These are phyloP conservation scores for Ensete glaucum DNA, from an alignment of 176 grass and related monocot genomes.

Conservation along the genomic window DNA sequence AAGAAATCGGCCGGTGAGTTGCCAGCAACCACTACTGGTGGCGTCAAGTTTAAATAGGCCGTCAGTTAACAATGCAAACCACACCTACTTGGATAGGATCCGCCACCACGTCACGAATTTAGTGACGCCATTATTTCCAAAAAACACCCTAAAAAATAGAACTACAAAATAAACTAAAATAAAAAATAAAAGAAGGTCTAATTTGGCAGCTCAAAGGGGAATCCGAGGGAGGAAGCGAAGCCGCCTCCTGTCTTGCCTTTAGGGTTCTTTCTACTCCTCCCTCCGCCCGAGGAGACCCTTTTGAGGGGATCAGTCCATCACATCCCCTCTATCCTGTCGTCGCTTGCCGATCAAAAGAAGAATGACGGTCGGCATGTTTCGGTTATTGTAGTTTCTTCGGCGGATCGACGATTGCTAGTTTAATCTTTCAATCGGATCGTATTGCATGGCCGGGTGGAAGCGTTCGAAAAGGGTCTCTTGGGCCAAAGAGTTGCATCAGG, in stretches of 20 bases:
- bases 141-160: no score
- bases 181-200: neutral
- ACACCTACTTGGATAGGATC: no score
- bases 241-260: neutral
- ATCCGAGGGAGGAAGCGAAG: neutral
- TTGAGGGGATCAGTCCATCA: neutral
- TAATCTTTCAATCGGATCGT: neutral
- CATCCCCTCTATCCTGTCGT: no score
- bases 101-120: no score
- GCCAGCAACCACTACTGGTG: no score
- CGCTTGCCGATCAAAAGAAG: neutral
- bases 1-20: no score
- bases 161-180: neutral
- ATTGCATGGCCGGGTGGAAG: slow-evolving; percentile 36
- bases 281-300: neutral
- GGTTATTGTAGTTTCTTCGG: neutral
- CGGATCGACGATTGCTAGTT: slow-evolving; percentile 36
- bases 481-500: slow-evolving; percentile 83
- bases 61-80: no score
- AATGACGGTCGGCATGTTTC: slow-evolving; percentile 12
- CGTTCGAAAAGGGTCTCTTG: slow-evolving; percentile 71
- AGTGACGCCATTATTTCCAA: no score
- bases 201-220: neutral
- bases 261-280: neutral
- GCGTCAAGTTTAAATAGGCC: no score